Evolutionary conservation across 164 flowering plant species (phyloP), one percentile per base, ranked within the genome.

Genomic region (Hamamelis virginiana): DNA sequence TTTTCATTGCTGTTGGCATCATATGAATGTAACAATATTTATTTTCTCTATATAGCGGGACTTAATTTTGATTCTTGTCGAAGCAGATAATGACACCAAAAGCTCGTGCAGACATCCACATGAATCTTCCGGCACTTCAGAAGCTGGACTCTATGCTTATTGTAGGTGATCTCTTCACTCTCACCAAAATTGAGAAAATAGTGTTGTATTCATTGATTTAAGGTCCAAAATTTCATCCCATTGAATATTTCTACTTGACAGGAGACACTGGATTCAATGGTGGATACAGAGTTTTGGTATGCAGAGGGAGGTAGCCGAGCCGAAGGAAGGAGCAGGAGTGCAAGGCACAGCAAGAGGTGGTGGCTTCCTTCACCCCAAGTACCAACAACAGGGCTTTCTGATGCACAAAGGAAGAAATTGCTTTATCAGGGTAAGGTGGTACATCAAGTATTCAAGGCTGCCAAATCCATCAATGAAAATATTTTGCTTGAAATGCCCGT

Each of bases 21-120:
- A 28, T 9, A 13, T 63, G 8, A 41, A 27, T 8, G 8, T n/a
- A 8, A 16, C 11, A 26, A 47, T 19, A 22, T 56, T 0, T 43
- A 1, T 28, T 18, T 43, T 47, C 23, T 45, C 44, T 14, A 27
- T 18, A 56, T 51, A 5, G 15, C 2, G 41, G 56, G 62, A 51
- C 66, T 62, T 59, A 48, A 9, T 27, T 69, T 67, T 56, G 16
- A 2, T 64, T 65, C 44, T 59, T 65, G 19, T 60, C 69, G 66
- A 23, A 62, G 69, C 90, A 95, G 99, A 91, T 95, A 74, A 95
- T 95, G 99, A 89, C 90, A 21, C 97, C 97, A n/a, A 88, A 84
- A 81, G 87, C 80, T 68, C 96, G 99, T 69, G 86, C 88, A 8
- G 97, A 92, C 78, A 80, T 95, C 76, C 87, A 90, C 59, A 76